Evolutionary conservation across 148 eudicot species (phyloP), one percentile per base, ranked within the genome.

Genomic region (Oxyria digyna): DNA sequence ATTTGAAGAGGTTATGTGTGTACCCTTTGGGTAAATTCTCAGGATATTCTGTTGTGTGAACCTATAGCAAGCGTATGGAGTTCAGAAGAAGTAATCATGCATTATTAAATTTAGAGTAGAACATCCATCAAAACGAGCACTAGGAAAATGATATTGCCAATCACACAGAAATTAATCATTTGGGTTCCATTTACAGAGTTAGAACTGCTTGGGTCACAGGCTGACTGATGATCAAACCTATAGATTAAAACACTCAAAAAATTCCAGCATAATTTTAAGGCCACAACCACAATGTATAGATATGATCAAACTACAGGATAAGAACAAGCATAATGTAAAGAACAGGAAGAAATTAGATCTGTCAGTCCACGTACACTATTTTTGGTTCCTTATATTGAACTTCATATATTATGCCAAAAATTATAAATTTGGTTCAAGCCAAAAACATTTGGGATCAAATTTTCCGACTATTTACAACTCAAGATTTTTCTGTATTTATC

Each of bases 81-180:
- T 59, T 59, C 18, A 54, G 62, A 54, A 54, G 62, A 54, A 54
- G 24, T 26, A 59, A 59, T 8, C 23, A 24, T 43, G 74, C 6
- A 35, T 35, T 35, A 84, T 85, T 54, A 85, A 87, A 78, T 91
- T 91, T 6, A 93, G 89, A 71, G 91, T 94, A 41, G 89, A 86
- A 71, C 78, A 91, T 43, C 82, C 78, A 73, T 91, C 94, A 48
- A 87, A 85, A 74, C 87, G 89, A 48, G 85, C 79, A 32, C 76
- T 87, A 14, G 62, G 67, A 77, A 91, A 91, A 81, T 85, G 88
- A 71, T 72, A 77, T 74, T 82, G 77, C 93, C 96, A 87, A 69
- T 91, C 97, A 35, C 38, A 35, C 3, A 6, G 38, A 35, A 35
- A 35, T 35, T 35, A 6, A 35, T 2, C 38, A 35, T n/a, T n/a